Evolutionary conservation across 164 flowering plant genomes (phyloP), one percentile per base, ranked within the genome.

Genomic region (Dillenia suffruticosa): DNA sequence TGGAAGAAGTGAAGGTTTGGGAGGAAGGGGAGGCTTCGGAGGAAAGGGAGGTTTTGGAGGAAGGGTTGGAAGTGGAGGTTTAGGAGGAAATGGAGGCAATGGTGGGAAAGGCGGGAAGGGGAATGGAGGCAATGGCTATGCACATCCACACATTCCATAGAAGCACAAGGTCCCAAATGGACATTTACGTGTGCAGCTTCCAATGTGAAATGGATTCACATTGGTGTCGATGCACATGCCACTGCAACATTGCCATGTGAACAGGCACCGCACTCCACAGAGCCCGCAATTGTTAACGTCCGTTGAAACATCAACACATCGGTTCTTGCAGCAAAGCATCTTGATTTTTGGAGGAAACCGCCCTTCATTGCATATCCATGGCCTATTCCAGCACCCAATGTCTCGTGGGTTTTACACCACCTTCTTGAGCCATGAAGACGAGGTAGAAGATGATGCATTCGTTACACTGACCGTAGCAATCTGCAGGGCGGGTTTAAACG

Each of bases 121-220:
- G 57, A 56, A 51, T 0, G 81, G 84, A 1, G 84, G 82, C 2
- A 54, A 51, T 0, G 89, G 86, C 47, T 64, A 64, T 11, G 89
- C 84, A 65, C 84, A 89, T 0, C 89, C 89, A 73, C 97, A 91
- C 82, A 89, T 66, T 0, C 94, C 97, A 70, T 64, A 80, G 8
- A 64, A 51, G 73, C 97, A 91, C 0, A 64, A 61, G 43, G 62
- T 70, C 24, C 82, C 75, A 49, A 69, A 57, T 0, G 75, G 63
- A 63, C 97, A 91, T 50, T 57, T 70, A 16, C 76, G 57, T 12
- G 46, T 58, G 62, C 94, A 91, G 2, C 45, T 65, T 1, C 97
- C 96, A 68, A 96, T 89, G 54, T 91, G 75, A 32, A 79, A 82
- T 0, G 79, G 89, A 58, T 70, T 78, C 0, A 62, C 12, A 19